Evolutionary conservation across 208 protist species (phyloP).

Genomic region (Crithidia sp.): DNA sequence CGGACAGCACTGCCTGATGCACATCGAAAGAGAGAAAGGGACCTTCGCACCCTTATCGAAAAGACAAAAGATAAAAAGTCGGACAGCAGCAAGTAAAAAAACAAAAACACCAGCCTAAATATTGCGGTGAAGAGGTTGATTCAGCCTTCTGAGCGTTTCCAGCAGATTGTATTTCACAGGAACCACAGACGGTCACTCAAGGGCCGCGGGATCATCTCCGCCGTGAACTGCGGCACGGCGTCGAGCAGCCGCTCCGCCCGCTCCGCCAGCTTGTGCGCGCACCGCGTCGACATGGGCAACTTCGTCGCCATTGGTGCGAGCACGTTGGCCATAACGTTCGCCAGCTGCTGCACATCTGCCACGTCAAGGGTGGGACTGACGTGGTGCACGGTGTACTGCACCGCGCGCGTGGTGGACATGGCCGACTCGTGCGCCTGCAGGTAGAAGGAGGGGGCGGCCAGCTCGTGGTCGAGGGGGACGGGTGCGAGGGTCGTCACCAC

Average conservation of each 20-base stretch:
- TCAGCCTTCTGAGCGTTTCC: background rate
- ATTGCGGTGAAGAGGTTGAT: too few relatives aligned
- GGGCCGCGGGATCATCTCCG: conserved; percentile 79
- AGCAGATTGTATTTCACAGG: conserved; percentile 37
- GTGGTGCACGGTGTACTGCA: conserved; percentile 86
- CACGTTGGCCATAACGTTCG: conserved; percentile 76
- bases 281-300: conserved; percentile 89
- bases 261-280: conserved; percentile 80
- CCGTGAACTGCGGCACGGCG: conserved; percentile 68
- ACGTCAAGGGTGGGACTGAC: conserved; percentile 72
- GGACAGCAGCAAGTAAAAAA: background rate
- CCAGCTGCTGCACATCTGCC: conserved; percentile 79
- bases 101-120: background rate
- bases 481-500: conserved; percentile 76
- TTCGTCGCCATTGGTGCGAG: conserved; percentile 82
- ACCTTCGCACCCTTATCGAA: background rate
- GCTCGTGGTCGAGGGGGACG: conserved; percentile 44
- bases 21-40: conserved; percentile 5
- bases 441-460: conserved; percentile 74
- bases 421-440: conserved; percentile 87
- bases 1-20: background rate
- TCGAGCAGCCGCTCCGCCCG: conserved; percentile 79
- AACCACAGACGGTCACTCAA: conserved; percentile 84
- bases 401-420: conserved; percentile 85
- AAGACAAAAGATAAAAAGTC: background rate